Conservation (phyloP, 306 rosid species). For the Prunus padus region DNA sequence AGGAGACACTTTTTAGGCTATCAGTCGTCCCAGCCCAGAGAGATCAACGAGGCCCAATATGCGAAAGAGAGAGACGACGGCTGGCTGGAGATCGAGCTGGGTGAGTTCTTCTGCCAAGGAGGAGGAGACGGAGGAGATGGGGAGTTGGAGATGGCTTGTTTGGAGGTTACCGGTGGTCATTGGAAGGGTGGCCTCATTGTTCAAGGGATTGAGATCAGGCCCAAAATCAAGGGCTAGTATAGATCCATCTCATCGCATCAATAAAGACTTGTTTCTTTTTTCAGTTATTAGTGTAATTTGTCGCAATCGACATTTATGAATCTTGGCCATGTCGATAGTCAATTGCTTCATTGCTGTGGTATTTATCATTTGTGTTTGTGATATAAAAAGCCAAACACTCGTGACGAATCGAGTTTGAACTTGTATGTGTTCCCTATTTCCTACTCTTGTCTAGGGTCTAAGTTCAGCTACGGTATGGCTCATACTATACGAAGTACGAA, state of each 20-base stretch:
- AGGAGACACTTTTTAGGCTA: slow-evolving; percentile 15
- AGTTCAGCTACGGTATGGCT: too few species aligned
- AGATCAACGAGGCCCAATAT: neutral
- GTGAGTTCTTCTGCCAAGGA: slow-evolving; percentile 49
- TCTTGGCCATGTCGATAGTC: neutral
- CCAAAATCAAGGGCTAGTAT: slow-evolving; percentile 21
- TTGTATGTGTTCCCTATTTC: too few species aligned
- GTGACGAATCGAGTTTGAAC: too few species aligned
- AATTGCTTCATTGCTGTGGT: neutral
- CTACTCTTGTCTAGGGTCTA: too few species aligned
- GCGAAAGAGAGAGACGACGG: slow-evolving; percentile 53
- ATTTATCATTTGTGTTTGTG: neutral
- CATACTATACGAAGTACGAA: too few species aligned
- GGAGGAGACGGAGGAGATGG: slow-evolving; percentile 24
- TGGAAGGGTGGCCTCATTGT: slow-evolving; percentile 75
- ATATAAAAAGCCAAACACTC: neutral
- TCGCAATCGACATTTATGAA: neutral
- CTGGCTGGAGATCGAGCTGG: slow-evolving; percentile 69
- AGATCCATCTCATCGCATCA: neutral
- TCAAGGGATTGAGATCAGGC: slow-evolving; percentile 73
- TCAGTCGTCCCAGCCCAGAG: neutral
- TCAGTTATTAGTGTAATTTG: neutral
- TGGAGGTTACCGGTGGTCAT: slow-evolving; percentile 40
- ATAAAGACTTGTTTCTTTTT: neutral
- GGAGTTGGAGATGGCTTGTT: slow-evolving; percentile 48